phyloP scores from a whole-genome alignment of 495 filamentous ascomycete species.

The Annulohypoxylon stygium region DNA sequence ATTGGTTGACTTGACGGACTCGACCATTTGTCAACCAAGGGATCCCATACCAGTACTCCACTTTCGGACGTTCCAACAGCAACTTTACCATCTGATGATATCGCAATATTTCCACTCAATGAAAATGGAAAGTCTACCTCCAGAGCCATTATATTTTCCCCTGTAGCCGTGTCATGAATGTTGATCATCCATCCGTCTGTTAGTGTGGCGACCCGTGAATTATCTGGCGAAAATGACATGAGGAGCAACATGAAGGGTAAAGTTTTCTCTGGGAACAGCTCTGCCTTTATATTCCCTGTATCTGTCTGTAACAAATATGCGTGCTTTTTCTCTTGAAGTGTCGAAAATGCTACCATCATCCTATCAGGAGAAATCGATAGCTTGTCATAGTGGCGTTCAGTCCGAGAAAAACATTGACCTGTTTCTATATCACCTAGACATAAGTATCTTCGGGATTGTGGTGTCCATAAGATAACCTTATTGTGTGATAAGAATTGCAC shows the following conservation, averaged over 20 bases:
- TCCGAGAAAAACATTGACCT: background rate
- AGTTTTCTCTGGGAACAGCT: background rate
- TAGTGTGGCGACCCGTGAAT: background rate
- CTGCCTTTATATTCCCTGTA: background rate
- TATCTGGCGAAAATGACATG: slow-evolving; percentile 9
- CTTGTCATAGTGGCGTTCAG: background rate
- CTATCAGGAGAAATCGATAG: slow-evolving; percentile 2
- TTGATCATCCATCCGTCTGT: too few relatives aligned
- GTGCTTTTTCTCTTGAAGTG: background rate
- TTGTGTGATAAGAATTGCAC: slow-evolving; percentile 10
- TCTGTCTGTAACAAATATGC: background rate
- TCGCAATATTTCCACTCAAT: background rate
- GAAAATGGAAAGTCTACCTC: too few relatives aligned
- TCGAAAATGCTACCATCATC: background rate
- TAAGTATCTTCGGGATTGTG: too few relatives aligned
- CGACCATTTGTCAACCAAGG: background rate
- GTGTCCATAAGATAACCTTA: slow-evolving; percentile 6
- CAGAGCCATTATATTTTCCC: background rate
- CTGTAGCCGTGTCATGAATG: too few relatives aligned
- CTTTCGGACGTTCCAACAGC: too few relatives aligned
- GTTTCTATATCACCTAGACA: slow-evolving; percentile 1
- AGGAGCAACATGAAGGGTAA: too few relatives aligned
- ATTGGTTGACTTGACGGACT: background rate
- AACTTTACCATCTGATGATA: slow-evolving; percentile 10
- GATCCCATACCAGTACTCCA: slow-evolving; percentile 9